phyloP scores from a whole-genome alignment of 2,329 filamentous ascomycete genomes.

The Conoideocrella luteorostrata region DNA sequence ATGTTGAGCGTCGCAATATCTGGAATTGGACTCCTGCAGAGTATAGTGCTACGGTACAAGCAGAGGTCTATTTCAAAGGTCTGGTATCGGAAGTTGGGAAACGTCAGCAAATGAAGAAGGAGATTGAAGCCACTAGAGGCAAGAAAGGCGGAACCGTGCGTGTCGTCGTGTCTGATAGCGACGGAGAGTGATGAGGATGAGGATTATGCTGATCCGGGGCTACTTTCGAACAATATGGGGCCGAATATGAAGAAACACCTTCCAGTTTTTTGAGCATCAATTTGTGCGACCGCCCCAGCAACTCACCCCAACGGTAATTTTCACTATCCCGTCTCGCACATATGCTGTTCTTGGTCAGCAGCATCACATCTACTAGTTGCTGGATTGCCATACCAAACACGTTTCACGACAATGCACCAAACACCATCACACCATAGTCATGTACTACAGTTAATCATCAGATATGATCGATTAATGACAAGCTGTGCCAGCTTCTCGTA shows the following conservation, averaged over 20 bases:
- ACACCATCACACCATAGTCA: not conserved
- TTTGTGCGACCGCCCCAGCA: no score
- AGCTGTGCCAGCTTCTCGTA: no score
- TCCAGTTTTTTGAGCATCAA: no score
- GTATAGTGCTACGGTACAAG: slow-evolving; percentile 75
- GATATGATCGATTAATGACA: no score
- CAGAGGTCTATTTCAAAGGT: slow-evolving; percentile 77
- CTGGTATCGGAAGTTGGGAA: slow-evolving; percentile 67
- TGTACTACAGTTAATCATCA: no score
- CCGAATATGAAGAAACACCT: no score
- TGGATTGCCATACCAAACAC: not conserved
- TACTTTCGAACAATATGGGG: no score
- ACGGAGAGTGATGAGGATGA: slow-evolving; percentile 26
- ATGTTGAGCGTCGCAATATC: slow-evolving; percentile 63
- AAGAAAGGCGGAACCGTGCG: slow-evolving; percentile 38
- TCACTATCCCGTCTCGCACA: not conserved
- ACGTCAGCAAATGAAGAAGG: slow-evolving; percentile 36
- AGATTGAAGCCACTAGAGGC: slow-evolving; percentile 33
- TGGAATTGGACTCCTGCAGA: slow-evolving; percentile 80
- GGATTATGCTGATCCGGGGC: no score
- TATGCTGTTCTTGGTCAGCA: not conserved
- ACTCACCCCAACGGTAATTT: no score
- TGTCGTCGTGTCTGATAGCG: slow-evolving; percentile 35
- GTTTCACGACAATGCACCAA: not conserved
- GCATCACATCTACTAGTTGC: not conserved